Evolutionary conservation across 2,329 filamentous ascomycete genomes (phyloP), one percentile per base, ranked within the genome.

Genomic region (Hypoxylon sp.): DNA sequence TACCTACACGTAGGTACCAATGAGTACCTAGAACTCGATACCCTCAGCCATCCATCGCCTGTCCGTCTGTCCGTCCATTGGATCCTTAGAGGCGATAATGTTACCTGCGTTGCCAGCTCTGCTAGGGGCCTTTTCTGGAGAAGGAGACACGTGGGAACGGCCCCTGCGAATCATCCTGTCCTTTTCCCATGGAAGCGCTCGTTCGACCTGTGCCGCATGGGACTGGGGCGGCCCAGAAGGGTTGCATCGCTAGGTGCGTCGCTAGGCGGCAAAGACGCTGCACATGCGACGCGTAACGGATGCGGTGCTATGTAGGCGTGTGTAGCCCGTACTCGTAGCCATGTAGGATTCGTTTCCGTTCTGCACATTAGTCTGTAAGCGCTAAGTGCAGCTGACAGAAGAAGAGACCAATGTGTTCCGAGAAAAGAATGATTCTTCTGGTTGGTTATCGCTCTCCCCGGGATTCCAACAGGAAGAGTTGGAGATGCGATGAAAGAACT

Each of bases 181-280:
- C 18, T 42, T 51, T 51, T 35, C n/a, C n/a, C 48, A 29, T 37
- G 40, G 43, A 49, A 45, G 17, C 24, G 38, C 15, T 49, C 37
- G 24, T 50, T 60, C 48, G 37, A 55, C 29, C 41, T 31, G 27
- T 35, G 48, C 46, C 43, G 37, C 45, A 38, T 49, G 38, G 18
- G 38, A 47, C 48, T 42, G 46, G 55, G 54, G 48, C 45, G 23
- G 49, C 40, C 31, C 21, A 24, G 41, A 52, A 50, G 60, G 61
- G 61, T 63, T 58, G 47, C 61, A 63, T 61, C 45, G 48, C 55
- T 63, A 46, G 53, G 54, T 58, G 47, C 61, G 61, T 61, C 45
- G 48, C 55, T 63, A 46, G 53, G 54, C 61, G 61, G 61, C 42
- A 63, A 63, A 53, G 49, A 48, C 50, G 31, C 29, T 35, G 40